Evolutionary conservation across 2,329 filamentous ascomycete species (phyloP).

Genomic region (Colletotrichum musicola): DNA sequence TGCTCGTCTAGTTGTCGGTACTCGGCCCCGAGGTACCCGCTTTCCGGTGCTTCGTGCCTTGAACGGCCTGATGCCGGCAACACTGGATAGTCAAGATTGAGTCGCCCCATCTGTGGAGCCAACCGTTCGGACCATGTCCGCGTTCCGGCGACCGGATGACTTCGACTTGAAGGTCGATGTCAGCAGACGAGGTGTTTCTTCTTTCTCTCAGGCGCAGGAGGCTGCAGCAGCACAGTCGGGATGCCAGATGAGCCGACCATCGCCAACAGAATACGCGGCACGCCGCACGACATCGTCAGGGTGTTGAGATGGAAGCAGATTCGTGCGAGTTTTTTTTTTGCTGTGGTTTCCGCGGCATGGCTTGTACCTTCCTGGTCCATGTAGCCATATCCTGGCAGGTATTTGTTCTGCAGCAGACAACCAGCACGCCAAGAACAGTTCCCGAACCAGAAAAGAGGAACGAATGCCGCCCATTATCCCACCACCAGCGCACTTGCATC

Average conservation of each 20-base stretch:
- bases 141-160: slow-evolving; percentile 15
- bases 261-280: not conserved
- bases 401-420: slow-evolving; percentile 37
- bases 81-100: slow-evolving; percentile 25
- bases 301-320: slow-evolving; percentile 5
- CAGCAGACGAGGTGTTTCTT: not conserved
- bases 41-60: slow-evolving; percentile 13
- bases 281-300: slow-evolving; percentile 10
- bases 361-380: slow-evolving; percentile 1
- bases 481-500: slow-evolving; percentile 24
- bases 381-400: slow-evolving; percentile 24
- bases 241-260: slow-evolving; percentile 29
- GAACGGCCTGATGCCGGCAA: slow-evolving; percentile 24
- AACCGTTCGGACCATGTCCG: slow-evolving; percentile 27
- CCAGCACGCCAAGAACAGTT: slow-evolving; percentile 30
- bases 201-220: slow-evolving; percentile 11
- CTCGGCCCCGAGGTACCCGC: slow-evolving; percentile 34
- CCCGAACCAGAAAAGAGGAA: slow-evolving; percentile 30
- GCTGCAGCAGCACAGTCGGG: not conserved
- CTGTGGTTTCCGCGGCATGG: not conserved
- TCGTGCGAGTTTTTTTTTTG: slow-evolving; percentile 33
- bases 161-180: not conserved
- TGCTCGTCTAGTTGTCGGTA: slow-evolving; percentile 13
- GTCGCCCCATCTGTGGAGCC: slow-evolving; percentile 28
- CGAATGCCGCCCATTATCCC: slow-evolving; percentile 34